Base-by-base conservation (phyloP, 1,139 yeast genomes). In the Candida pseudoviswanathii region DNA sequence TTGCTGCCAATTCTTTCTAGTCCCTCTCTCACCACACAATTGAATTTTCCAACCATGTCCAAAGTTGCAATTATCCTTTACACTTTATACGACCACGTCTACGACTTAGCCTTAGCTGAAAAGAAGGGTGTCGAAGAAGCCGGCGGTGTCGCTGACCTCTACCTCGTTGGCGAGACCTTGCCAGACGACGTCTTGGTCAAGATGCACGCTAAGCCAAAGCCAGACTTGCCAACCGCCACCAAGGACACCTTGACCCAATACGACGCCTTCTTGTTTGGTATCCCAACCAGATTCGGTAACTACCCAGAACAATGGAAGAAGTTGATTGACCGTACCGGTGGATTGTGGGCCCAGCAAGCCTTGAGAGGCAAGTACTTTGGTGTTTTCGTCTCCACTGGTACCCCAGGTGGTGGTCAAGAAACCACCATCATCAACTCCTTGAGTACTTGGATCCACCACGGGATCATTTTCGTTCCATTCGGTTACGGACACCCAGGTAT, bases 381-480 rank as follows among this genome's bases (percentile, higher is more conserved):
- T 51, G 53, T 70, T 33, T 71, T 71, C 49, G 71, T 69, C 30
- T 63, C 71, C 50, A 68, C 75, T 29, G 74, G 74, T 49, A 57
- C 72, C 45, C 66, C 61, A 51, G 75, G 75, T 52, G 74, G 75
- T 47, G 76, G 77, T 29, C 77, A 71, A 58, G 77, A 71, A 60
- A 60, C 67, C 43, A 71, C 77, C 39, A 59, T 65, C 44, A 61
- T 67, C 56, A 70, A 63, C 55, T 56, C 71, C 8, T 63, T 71
- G 52, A 68, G 75, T 27, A 59, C 64, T 30, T 56, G 71, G 52
- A 65, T 62, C 37, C 75, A 71, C 61, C 75, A 71, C 56, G 76
- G 77, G 54, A 68, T 71, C 55, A 58, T 65, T 53, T 71, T 50
- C 56, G 66, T 70, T 44, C 76, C 77, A 46, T 66, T 71, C 56